Conservation (phyloP, 257 asterid species). For the Gentiana macrophylla region DNA sequence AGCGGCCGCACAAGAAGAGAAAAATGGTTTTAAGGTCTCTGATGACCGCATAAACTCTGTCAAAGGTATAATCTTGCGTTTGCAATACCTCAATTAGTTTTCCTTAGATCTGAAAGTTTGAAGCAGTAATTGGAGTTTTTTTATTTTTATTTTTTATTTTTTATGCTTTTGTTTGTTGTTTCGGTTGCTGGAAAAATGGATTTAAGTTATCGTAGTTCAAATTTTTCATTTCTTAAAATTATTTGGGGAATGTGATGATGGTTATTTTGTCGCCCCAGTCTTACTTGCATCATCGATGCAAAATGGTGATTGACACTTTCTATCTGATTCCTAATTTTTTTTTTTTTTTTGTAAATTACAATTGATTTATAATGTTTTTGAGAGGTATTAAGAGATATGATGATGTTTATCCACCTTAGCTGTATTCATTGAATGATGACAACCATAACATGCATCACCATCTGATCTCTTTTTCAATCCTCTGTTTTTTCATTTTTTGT, state of each 20-base stretch:
- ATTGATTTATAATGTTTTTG: neutral
- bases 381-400: slow-evolving; percentile 29
- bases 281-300: slow-evolving; percentile 27
- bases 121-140: too few species aligned
- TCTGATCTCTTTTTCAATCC: slow-evolving; percentile 46
- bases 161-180: too few species aligned
- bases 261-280: slow-evolving; percentile 42
- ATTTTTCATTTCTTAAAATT: neutral
- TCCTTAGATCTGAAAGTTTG: too few species aligned
- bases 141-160: too few species aligned
- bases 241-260: slow-evolving; percentile 19
- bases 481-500: neutral
- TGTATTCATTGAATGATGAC: slow-evolving; percentile 48
- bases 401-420: slow-evolving; percentile 41
- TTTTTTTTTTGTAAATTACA: neutral
- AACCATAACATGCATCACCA: slow-evolving; percentile 65
- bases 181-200: too few species aligned
- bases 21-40: too few species aligned
- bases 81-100: too few species aligned
- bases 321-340: slow-evolving; percentile 19
- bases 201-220: too few species aligned
- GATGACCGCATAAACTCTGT: slow-evolving; percentile 24
- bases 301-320: slow-evolving; percentile 28
- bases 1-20: too few species aligned
- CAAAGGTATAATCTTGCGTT: slow-evolving; percentile 9